Base-by-base conservation (phyloP, 1,284 basidiomycete genomes). In the Cronartium quercuum region DNA sequence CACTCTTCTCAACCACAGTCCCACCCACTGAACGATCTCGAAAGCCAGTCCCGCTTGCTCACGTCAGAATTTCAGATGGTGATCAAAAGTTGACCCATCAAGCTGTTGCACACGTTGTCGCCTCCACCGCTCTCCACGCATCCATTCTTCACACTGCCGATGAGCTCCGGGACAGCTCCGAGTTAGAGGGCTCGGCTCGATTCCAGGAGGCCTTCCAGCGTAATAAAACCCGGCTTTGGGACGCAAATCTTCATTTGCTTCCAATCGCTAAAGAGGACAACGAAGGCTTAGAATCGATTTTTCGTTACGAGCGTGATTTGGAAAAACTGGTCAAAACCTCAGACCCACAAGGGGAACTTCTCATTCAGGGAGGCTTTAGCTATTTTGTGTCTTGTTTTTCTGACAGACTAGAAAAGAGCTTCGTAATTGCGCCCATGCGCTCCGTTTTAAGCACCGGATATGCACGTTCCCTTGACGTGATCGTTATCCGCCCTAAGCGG, bases 121-220 rank as follows among this genome's bases (percentile, higher is more conserved):
- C 83, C 29, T 85, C 84, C 5, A 83, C 83, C 15, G 85, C 90
- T 0, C 84, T 97, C n/a, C 95, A 97, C 82, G 92, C 94, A 0
- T 85, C 87, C 40, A 91, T 97, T 76, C 85, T 98, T 44, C 84
- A 87, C 77, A 88, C 91, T 79, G 92, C 91, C 0, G 92, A 95
- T 80, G 82, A 81, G 2, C 85, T 97, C 64, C 87, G 94, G 18
- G 80, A 83, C 1, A 79, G 85, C 18, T 84, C 69, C 7, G 66
- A 70, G 35, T 38, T 47, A 40, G 13, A 70, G 35, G 29, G 38
- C n/a, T 55, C 69, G 6, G 91, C 93, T 79, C 86, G 93, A 75
- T 95, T 91, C 84, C 91, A 93, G 82, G 82, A 90, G 41, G 94
- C 94, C 1, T 93, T 92, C 1, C 82, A 84, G 77, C 82, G 87